Evolutionary conservation across 78 protist species (phyloP).

Genomic region (Dictyostelium discoideum): dicty_2.7 NC_007090.3:3170501-3171000

Average conservation of each 20-base stretch:
- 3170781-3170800: background rate
- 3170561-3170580: background rate
- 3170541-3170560: background rate
- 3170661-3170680: background rate
- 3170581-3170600: background rate
- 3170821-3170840: background rate
- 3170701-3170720: background rate
- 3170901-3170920: background rate
- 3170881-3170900: background rate
- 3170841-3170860: conserved; percentile 22
- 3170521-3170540: background rate
- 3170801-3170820: background rate
- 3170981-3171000: background rate
- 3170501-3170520: too few species aligned
- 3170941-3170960: background rate
- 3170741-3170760: background rate
- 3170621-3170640: background rate
- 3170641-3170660: background rate
- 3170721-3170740: background rate
- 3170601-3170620: background rate
- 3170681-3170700: background rate
- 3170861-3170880: background rate
- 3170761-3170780: background rate
- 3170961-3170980: background rate
- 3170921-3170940: background rate